A percentile compares a stretch with the other conserved stretches of the same genome.
These are phyloP conservation scores for Tothia fuscella DNA, from an alignment of 2,329 filamentous ascomycete genomes.

Conservation along the genomic window DNA sequence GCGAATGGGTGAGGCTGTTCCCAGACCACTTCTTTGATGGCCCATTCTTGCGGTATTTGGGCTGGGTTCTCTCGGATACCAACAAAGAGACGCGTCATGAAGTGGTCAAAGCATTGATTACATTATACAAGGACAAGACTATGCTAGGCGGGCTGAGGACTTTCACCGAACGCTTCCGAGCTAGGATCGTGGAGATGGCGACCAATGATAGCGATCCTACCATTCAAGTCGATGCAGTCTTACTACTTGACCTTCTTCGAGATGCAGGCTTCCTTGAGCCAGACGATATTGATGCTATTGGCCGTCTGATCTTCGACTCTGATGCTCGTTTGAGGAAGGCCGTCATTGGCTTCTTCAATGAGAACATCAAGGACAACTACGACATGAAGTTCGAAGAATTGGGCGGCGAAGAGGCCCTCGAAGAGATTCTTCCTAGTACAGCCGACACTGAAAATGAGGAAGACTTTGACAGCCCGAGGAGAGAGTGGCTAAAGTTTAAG, in stretches of 20 bases:
- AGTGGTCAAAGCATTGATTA: conserved; percentile 70
- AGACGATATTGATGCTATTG: conserved; percentile 78
- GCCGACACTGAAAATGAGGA: conserved; percentile 44
- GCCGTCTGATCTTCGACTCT: conserved; percentile 77
- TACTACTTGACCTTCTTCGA: conserved; percentile 70
- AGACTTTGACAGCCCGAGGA: conserved; percentile 62
- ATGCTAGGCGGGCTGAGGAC: conserved; percentile 67
- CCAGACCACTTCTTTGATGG: conserved; percentile 86
- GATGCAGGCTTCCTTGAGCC: conserved; percentile 81
- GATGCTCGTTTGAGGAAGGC: conserved; percentile 78
- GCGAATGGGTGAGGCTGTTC: conserved; percentile 75
- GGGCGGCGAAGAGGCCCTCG: conserved; percentile 63
- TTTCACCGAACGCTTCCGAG: conserved; percentile 85
- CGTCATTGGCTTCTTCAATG: conserved; percentile 80
- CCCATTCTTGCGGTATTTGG: conserved; percentile 80
- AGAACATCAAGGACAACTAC: conserved; percentile 72
- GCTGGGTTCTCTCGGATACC: conserved; percentile 86
- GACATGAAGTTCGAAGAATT: conserved; percentile 72
- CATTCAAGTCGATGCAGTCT: conserved; percentile 69
- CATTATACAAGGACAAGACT: conserved; percentile 67
- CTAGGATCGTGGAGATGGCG: conserved; percentile 84
- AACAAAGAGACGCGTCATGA: conserved; percentile 65
- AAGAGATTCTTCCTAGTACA: conserved; percentile 59
- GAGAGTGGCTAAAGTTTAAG: conserved; percentile 86
- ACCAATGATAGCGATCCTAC: conserved; percentile 69